A percentile compares a stretch with the other conserved stretches of the same genome.
These are phyloP conservation scores for Botrytis medusae DNA, from an alignment of 2,329 filamentous ascomycete species.

Conservation along the genomic window DNA sequence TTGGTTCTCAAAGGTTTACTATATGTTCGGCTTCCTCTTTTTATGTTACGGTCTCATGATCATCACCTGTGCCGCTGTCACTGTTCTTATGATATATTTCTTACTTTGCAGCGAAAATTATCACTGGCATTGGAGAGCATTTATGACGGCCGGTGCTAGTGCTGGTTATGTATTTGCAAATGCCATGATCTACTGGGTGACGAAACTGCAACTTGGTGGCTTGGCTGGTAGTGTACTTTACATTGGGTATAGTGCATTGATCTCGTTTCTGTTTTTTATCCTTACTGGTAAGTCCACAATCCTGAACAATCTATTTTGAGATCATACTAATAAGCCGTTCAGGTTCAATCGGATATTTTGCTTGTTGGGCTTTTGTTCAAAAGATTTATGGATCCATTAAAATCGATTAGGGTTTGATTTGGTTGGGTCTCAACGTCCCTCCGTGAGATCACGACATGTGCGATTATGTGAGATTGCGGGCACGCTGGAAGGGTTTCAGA, in stretches of 20 bases:
- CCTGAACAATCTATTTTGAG: neutral
- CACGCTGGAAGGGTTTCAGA: neutral
- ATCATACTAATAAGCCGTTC: slow-evolving; percentile 27
- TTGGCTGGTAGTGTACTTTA: slow-evolving; percentile 88
- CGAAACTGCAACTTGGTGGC: slow-evolving; percentile 80
- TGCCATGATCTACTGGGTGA: slow-evolving; percentile 86
- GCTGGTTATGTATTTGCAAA: slow-evolving; percentile 91
- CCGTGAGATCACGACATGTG: neutral
- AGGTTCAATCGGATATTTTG: slow-evolving; percentile 95
- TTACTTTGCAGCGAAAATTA: slow-evolving; percentile 95
- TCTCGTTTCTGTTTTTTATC: slow-evolving; percentile 90
- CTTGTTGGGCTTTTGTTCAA: slow-evolving; percentile 90
- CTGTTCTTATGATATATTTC: slow-evolving; percentile 94
- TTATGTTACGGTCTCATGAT: slow-evolving; percentile 97
- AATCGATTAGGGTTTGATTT: slow-evolving; percentile 64
- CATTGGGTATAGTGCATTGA: slow-evolving; percentile 84
- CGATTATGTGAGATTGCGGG: neutral
- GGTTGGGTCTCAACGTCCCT: neutral
- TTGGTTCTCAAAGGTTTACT: slow-evolving; percentile 98
- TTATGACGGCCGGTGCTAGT: slow-evolving; percentile 86
- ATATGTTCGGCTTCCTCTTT: slow-evolving; percentile 99
- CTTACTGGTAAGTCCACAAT: slow-evolving; percentile 72
- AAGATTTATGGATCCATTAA: slow-evolving; percentile 98
- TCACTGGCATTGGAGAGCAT: slow-evolving; percentile 97
- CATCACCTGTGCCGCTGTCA: slow-evolving; percentile 88